Base-by-base conservation (phyloP, 306 rosid genomes). In the Quercus berberidifolia region DNA sequence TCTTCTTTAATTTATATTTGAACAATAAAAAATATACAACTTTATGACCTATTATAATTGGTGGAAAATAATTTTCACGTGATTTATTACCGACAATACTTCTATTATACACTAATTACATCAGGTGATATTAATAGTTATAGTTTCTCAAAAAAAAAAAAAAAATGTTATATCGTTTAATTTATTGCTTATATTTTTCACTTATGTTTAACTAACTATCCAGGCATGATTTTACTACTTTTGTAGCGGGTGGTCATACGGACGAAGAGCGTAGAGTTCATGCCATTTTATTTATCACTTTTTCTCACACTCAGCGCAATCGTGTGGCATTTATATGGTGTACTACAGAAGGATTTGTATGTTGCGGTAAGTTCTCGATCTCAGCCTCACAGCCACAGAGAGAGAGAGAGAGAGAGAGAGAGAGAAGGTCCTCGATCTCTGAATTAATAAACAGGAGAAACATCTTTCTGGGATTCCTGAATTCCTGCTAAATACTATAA, bases 231-330 rank as follows among this genome's bases (percentile, higher is more conserved):
- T 68, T 59, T 43, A 62, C 5, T 73, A 54, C 14, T 18, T 63
- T 67, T 75, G 55, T 76, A 95, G 99, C 86, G 90, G 81, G 86
- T 86, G 85, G 99, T 96, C 5, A 76, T 96, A 69, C 96, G 97
- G 9, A 96, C 99, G 31, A 96, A 93, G 83, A 96, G 99, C 86
- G 99, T 96, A 14, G 98, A 96, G 86, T 96, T 87, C 88, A 96
- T 96, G 99, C 99, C 99, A 4, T 82, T 96, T 69, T 23, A 83
- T 68, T 77, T 96, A 13, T 93, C 99, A 41, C 65, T 91, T 51
- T 96, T 93, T 76, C 97, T 96, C 86, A 96, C 99, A 21, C 73
- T 90, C 49, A 93, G 99, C 30, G 98, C 99, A 2, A 17, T 87
- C 54, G 82, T 65, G 78, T 96, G 99, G 99, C 84, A 89, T 67